A percentile compares a stretch with the other conserved stretches of the same genome.
phyloP scores from a whole-genome alignment of 2,329 filamentous ascomycete genomes.

The Aspergillus spinulosporus region DNA sequence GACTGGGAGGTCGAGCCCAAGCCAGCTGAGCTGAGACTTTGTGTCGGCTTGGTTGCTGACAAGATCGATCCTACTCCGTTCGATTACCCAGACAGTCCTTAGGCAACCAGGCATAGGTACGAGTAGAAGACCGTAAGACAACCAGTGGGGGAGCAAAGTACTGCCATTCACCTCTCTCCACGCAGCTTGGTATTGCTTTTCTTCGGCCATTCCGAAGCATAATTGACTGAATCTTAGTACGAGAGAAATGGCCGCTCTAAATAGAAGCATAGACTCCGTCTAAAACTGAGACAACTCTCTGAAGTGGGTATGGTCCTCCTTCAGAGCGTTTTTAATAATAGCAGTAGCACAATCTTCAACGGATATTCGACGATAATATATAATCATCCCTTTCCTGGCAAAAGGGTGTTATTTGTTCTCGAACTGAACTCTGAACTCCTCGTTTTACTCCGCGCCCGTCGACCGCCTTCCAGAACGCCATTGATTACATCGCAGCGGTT shows the following conservation, averaged over 20 bases:
- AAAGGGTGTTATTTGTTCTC: not conserved
- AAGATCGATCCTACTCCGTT: not conserved
- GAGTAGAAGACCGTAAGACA: not conserved
- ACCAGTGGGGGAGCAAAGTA: not conserved
- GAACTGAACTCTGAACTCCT: not conserved
- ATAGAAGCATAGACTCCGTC: slow-evolving; percentile 17
- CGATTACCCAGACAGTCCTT: not conserved
- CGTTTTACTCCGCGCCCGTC: slow-evolving; percentile 13
- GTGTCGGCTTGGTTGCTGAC: not conserved
- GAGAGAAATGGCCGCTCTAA: not conserved
- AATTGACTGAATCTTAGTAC: not conserved
- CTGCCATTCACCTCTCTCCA: slow-evolving; percentile 10
- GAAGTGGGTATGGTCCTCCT: slow-evolving; percentile 16
- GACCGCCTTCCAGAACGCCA: slow-evolving; percentile 31
- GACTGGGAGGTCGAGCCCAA: not conserved
- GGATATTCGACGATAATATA: not conserved
- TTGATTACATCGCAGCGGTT: not conserved
- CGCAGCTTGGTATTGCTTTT: slow-evolving; percentile 10
- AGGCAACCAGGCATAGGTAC: slow-evolving; percentile 4
- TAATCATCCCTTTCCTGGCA: no score
- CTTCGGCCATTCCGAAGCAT: slow-evolving; percentile 3
- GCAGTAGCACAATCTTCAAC: not conserved
- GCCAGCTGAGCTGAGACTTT: not conserved
- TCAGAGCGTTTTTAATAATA: slow-evolving; percentile 6
- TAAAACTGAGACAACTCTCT: slow-evolving; percentile 27